phyloP scores from a whole-genome alignment of 179 eudicot genomes.

The Silene noctiflora region DNA sequence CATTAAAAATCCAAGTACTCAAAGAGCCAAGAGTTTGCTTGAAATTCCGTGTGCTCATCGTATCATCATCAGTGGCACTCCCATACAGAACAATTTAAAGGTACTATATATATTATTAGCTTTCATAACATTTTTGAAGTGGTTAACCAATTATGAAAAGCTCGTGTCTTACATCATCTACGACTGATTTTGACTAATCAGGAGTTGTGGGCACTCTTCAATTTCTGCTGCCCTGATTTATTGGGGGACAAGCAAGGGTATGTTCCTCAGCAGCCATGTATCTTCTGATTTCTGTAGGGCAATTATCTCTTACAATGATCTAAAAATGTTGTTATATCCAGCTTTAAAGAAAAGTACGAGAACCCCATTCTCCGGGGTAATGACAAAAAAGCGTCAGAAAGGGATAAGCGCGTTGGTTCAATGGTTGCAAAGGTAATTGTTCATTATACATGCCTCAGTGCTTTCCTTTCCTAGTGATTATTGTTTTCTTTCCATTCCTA shows the following conservation, averaged over 20 bases:
- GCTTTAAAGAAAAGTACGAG: slow-evolving; percentile 85
- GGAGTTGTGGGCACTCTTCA: slow-evolving; percentile 98
- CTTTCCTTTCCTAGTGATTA: background rate
- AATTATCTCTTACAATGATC: slow-evolving; percentile 10
- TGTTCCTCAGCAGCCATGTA: slow-evolving; percentile 5
- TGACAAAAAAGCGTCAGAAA: slow-evolving; percentile 85
- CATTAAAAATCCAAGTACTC: slow-evolving; percentile 95
- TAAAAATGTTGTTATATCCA: slow-evolving; percentile 28
- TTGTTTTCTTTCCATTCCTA: too few species aligned
- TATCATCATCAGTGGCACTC: slow-evolving; percentile 93
- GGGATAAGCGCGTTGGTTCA: slow-evolving; percentile 85
- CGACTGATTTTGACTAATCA: slow-evolving; percentile 26
- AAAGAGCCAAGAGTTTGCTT: slow-evolving; percentile 96
- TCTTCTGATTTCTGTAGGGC: slow-evolving; percentile 1
- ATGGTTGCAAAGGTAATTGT: slow-evolving; percentile 79
- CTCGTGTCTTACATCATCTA: background rate
- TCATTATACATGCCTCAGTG: background rate
- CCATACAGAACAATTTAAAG: slow-evolving; percentile 94
- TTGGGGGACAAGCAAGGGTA: slow-evolving; percentile 90
- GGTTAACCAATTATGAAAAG: background rate
- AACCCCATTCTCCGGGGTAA: slow-evolving; percentile 77
- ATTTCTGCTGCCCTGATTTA: slow-evolving; percentile 88
- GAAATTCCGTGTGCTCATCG: slow-evolving; percentile 85
- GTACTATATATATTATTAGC: slow-evolving; percentile 30
- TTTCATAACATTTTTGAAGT: background rate